Conservation (phyloP, 163 green algal genomes). For the Chlorella variabilis region DNA sequence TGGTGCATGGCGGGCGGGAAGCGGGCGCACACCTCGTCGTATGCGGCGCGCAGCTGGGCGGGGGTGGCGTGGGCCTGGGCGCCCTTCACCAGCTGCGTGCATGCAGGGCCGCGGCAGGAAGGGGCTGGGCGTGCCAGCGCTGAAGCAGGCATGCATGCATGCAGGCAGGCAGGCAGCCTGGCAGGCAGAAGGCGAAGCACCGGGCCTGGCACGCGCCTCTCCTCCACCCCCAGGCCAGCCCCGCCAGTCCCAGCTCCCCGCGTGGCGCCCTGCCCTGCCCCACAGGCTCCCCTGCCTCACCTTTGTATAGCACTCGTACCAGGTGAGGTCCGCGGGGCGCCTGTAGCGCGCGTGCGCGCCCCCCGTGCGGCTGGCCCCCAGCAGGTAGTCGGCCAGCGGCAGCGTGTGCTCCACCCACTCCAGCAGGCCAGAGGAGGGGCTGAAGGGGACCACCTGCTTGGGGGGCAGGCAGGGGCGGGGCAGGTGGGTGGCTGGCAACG, state of each 20-base stretch:
- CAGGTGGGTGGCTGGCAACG: neutral
- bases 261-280: neutral
- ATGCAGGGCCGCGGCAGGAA: neutral
- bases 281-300: neutral
- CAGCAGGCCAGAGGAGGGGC: constrained; percentile 79
- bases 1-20: constrained; percentile 89
- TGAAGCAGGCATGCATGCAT: no score
- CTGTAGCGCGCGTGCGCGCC: constrained; percentile 73
- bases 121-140: neutral
- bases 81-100: neutral
- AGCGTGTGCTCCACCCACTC: constrained; percentile 94
- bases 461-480: neutral
- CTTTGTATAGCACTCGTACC: constrained; percentile 14
- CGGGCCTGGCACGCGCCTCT: no score
- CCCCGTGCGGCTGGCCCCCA: constrained; percentile 49
- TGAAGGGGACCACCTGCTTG: constrained; percentile 74
- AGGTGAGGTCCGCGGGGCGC: constrained; percentile 54
- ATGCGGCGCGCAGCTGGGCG: constrained; percentile 24
- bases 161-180: no score
- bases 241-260: neutral
- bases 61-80: neutral
- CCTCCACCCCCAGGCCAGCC: no score
- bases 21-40: constrained; percentile 52
- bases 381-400: constrained; percentile 84
- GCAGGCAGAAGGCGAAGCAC: no score